Percentiles rank a stretch among this genome's conserved stretches.
Conservation (phyloP, 345 rosid genomes). For the Combretum micranthum region DNA sequence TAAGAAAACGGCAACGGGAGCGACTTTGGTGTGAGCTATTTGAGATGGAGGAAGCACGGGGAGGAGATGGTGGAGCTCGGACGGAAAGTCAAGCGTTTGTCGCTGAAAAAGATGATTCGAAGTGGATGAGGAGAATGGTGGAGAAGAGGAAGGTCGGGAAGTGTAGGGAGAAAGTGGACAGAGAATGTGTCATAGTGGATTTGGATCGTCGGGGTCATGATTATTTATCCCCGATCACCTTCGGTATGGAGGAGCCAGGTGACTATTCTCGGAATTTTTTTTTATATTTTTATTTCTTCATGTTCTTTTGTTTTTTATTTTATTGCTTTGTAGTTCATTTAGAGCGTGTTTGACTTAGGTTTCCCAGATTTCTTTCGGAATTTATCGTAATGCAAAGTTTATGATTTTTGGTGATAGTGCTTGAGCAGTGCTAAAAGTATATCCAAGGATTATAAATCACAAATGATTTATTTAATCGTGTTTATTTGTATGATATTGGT, state of each 20-base stretch:
- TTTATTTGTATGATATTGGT: too few relatives aligned
- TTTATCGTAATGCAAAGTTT: too few relatives aligned
- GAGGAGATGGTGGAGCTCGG: not conserved
- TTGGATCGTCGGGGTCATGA: slow-evolving; percentile 4
- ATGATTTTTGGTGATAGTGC: too few relatives aligned
- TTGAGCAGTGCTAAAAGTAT: too few relatives aligned
- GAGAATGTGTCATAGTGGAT: slow-evolving; percentile 1
- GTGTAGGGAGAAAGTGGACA: slow-evolving; percentile 6
- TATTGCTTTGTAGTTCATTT: too few relatives aligned
- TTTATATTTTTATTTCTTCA: too few relatives aligned
- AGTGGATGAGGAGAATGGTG: slow-evolving; percentile 21
- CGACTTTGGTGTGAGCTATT: not conserved
- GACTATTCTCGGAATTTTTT: not conserved
- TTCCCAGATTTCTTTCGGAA: too few relatives aligned
- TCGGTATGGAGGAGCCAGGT: slow-evolving; percentile 10
- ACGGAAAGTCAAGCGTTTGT: not conserved
- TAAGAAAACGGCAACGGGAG: too few relatives aligned
- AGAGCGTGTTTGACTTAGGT: too few relatives aligned
- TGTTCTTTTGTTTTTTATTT: too few relatives aligned
- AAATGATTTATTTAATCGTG: too few relatives aligned
- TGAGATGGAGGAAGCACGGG: not conserved
- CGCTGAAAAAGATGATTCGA: slow-evolving; percentile 10
- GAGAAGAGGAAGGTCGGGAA: slow-evolving; percentile 1
- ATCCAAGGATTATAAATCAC: too few relatives aligned
- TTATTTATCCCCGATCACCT: not conserved